phyloP scores from a whole-genome alignment of 2,329 filamentous ascomycete species.

The Fusarium musae region DNA sequence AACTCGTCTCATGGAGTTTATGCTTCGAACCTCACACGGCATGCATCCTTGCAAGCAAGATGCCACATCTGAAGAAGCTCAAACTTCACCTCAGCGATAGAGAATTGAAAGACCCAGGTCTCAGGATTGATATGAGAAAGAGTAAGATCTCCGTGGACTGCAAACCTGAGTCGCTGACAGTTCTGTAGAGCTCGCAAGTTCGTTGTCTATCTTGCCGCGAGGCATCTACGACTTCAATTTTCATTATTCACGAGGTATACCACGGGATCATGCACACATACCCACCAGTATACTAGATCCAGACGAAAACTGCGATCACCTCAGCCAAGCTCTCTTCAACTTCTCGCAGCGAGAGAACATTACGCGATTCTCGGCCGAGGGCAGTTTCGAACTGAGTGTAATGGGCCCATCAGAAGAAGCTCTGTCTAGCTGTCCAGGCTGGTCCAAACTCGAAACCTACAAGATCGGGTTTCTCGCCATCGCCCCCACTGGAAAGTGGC shows the following conservation, averaged over 20 bases:
- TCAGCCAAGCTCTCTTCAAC: conserved; percentile 4
- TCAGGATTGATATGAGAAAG: not conserved
- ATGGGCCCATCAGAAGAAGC: not conserved
- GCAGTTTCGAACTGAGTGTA: conserved; percentile 7
- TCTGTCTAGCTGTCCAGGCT: not conserved
- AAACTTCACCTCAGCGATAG: conserved; percentile 15
- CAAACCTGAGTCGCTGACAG: not conserved
- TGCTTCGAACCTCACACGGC: not conserved
- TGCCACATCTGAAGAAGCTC: not conserved
- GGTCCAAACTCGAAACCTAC: conserved; percentile 8
- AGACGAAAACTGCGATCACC: not conserved
- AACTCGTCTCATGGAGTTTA: conserved; percentile 13
- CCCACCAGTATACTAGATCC: not conserved
- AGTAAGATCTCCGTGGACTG: not conserved
- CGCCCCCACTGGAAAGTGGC: conserved; percentile 8
- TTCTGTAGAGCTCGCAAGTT: not conserved
- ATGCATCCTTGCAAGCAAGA: conserved; percentile 2
- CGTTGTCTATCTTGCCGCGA: not conserved
- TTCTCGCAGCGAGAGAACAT: conserved; percentile 12
- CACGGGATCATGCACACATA: not conserved
- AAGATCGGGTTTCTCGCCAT: conserved; percentile 3
- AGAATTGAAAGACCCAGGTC: not conserved
- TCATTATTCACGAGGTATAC: not conserved
- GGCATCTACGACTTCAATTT: conserved; percentile 7
- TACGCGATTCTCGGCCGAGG: not conserved